Conservation (phyloP, 371 early-diverging fungal genomes). For the Circinella minor region DNA sequence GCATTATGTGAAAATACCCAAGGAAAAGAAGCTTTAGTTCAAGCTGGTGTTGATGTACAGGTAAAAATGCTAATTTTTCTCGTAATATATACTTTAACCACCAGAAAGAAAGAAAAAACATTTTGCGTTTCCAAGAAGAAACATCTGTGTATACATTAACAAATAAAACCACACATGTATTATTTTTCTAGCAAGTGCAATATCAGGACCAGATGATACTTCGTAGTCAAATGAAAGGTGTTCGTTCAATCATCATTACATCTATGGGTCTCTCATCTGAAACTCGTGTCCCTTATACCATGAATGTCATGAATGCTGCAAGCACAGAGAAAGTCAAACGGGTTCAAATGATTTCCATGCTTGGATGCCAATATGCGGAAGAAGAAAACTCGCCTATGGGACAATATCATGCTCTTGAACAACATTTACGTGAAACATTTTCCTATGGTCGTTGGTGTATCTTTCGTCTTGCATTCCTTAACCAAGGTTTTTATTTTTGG, state of each 20-base stretch:
- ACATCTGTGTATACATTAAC: too few relatives aligned
- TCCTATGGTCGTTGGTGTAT: conserved; percentile 25
- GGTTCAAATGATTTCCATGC: conserved; percentile 14
- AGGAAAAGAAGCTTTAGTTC: conserved; percentile 8
- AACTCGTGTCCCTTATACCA: neutral
- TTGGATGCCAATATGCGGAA: conserved; percentile 1
- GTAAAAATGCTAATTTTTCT: conserved; percentile 1
- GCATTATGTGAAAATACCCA: conserved; percentile 14
- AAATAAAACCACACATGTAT: too few relatives aligned
- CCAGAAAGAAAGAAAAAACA: too few relatives aligned
- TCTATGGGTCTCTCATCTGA: neutral
- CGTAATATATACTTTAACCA: too few relatives aligned
- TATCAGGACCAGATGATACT: conserved; percentile 13
- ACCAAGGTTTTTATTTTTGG: conserved; percentile 23
- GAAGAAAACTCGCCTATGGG: neutral
- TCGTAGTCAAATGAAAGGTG: conserved; percentile 15
- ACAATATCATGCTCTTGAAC: conserved; percentile 11
- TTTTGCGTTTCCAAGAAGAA: too few relatives aligned
- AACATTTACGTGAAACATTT: conserved; percentile 15
- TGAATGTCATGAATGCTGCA: conserved; percentile 14
- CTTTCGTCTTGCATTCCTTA: conserved; percentile 10
- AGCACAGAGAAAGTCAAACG: conserved; percentile 10
- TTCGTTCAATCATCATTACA: conserved; percentile 17
- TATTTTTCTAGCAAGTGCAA: conserved; percentile 14
- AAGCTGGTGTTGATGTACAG: conserved; percentile 18